Base-by-base conservation (phyloP, 129 eudicot species). In the Gnaphalium uliginosum region DNA sequence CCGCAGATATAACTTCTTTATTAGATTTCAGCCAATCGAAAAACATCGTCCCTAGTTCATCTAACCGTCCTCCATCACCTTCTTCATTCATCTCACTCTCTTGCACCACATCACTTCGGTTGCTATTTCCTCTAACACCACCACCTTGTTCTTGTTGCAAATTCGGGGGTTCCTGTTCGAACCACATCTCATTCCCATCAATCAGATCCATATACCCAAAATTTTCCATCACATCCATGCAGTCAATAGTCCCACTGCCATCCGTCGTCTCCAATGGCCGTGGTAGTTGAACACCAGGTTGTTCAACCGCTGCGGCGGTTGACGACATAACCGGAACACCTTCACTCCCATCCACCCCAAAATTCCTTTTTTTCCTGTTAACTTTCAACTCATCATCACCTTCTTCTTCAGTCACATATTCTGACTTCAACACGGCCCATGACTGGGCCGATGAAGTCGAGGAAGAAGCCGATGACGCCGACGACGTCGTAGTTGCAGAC, bases 11-110 rank as follows among this genome's bases (percentile, higher is more conserved):
- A 74, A 81, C 67, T 19, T 91, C 94, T 33, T 84, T 91, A 74
- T 95, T 91, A 1, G 87, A 83, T 88, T 91, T 95, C 33, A 94
- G 61, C 99, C 99, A 94, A 71, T 94, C 96, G 51, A 95, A 91
- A 53, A 95, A 95, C 84, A 91, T 81, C 46, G 30, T 60, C 1
- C 89, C 93, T 8, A 94, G 81, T 32, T 94, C 99, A 74, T 87
- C 87, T 23, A 84, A 61, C 41, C 62, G 29, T 7, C 78, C 82
- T 9, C 63, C 81, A 3, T 62, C 81, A 15, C 81, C 81, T 5
- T 21, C 67, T 23, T 53, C 71, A 37, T 24, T 57, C 66, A 33
- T 51, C 13, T 48, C 70, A 19, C 53, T 32, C 26, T 78, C 83
- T 19, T 83, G 81, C 61, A 71, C 71, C 66, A 66, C 82, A 64